These are phyloP conservation scores for Beauveria caledonica DNA, from an alignment of 2,329 filamentous ascomycete genomes.

Conservation along the genomic window DNA sequence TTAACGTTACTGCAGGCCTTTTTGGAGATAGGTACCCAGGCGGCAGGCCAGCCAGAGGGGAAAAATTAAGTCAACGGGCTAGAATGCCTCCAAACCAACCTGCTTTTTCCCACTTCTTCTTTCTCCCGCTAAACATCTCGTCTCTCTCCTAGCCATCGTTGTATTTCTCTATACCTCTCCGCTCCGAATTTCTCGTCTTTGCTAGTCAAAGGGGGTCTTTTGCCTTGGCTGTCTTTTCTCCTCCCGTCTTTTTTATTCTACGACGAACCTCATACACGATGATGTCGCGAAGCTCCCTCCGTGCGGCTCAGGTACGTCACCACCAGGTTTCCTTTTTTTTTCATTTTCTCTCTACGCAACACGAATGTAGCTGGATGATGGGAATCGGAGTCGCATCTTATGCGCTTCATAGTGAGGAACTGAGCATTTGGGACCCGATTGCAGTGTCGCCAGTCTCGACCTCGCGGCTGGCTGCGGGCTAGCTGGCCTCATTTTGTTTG, in stretches of 20 bases:
- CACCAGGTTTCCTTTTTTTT: background rate
- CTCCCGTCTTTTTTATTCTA: background rate
- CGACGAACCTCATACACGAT: conserved; percentile 31
- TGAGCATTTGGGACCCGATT: background rate
- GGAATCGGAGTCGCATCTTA: background rate
- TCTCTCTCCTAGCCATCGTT: background rate
- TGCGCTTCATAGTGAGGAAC: background rate
- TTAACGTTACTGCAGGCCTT: conserved; percentile 6
- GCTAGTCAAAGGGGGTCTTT: background rate
- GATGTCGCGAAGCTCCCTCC: conserved; percentile 50
- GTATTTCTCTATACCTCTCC: conserved; percentile 8
- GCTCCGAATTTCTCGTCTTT: conserved; percentile 7
- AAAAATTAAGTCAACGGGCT: conserved; percentile 3
- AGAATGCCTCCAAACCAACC: conserved; percentile 2
- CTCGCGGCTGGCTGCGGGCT: background rate
- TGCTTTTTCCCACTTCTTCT: conserved; percentile 11
- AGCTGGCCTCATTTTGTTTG: background rate
- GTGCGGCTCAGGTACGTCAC: conserved; percentile 48
- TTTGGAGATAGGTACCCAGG: background rate
- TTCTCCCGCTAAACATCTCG: conserved; percentile 12
- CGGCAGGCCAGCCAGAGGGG: background rate
- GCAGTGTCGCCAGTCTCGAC: background rate
- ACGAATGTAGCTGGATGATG: background rate
- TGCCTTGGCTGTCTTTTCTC: background rate
- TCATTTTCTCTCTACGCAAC: background rate